Conservation (phyloP, 2,329 filamentous ascomycete genomes). For the Xylaria sp. region DNA sequence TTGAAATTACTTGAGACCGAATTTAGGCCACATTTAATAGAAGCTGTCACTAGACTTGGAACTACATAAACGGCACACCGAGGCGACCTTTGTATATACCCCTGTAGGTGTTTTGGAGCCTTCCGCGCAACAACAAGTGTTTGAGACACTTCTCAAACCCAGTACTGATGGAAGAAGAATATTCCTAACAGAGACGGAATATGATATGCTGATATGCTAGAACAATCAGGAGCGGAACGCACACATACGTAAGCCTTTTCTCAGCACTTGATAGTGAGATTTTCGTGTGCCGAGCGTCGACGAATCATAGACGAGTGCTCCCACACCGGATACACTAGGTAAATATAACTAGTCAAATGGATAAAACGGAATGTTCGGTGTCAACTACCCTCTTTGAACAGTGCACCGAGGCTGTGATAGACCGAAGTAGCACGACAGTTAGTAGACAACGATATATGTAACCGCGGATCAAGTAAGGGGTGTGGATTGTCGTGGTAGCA, state of each 20-base stretch:
- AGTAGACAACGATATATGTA: not conserved
- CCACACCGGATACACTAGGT: not conserved
- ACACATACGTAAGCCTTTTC: slow-evolving; percentile 2
- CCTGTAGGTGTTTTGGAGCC: not conserved
- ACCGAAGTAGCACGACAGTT: not conserved
- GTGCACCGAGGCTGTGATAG: not conserved
- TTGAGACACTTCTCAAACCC: not conserved
- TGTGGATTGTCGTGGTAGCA: not conserved
- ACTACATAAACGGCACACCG: not conserved
- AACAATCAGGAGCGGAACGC: not conserved
- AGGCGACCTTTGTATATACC: not conserved
- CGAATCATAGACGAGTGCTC: not conserved
- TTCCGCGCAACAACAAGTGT: not conserved
- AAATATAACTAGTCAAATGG: not conserved
- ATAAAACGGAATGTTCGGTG: not conserved
- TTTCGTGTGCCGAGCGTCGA: not conserved
- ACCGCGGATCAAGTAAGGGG: not conserved
- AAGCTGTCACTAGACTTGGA: not conserved
- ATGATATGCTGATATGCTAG: not conserved
- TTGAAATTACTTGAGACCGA: not conserved
- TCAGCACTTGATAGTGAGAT: not conserved
- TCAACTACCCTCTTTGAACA: not conserved
- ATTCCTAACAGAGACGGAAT: not conserved
- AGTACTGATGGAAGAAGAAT: not conserved
- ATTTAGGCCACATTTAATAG: not conserved